Percentiles rank a stretch among this genome's conserved stretches.
Evolutionary conservation across 2,329 filamentous ascomycete genomes (phyloP).

Genomic region (Ophiostoma himal-ulmi): DNA sequence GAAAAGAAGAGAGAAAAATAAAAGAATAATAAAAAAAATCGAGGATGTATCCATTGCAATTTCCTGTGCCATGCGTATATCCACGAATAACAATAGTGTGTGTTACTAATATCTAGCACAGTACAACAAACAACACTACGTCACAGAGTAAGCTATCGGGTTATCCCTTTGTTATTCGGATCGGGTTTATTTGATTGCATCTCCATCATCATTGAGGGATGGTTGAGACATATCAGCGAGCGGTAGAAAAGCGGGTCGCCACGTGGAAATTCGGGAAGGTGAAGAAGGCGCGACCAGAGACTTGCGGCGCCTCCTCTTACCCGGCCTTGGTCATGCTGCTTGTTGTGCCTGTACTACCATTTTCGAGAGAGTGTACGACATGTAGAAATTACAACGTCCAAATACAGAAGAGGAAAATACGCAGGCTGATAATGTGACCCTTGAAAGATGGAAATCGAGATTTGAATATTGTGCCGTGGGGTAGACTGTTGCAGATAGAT

Average conservation of each 20-base stretch:
- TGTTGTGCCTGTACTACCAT: background rate
- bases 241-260: conserved; percentile 10
- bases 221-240: no score
- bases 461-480: background rate
- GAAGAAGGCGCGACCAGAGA: background rate
- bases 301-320: background rate
- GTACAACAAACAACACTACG: background rate
- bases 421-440: background rate
- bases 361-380: background rate
- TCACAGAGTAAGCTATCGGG: no score
- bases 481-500: background rate
- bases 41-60: background rate
- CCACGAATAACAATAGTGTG: background rate
- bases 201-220: no score
- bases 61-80: background rate
- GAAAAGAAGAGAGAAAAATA: no score
- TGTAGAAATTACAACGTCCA: background rate
- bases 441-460: background rate
- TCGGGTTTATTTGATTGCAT: background rate
- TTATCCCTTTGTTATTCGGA: background rate
- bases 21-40: no score
- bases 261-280: conserved; percentile 14
- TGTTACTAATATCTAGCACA: background rate
- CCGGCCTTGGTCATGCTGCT: background rate
- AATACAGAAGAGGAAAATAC: background rate